Conservation (phyloP, 1,284 basidiomycete genomes). For the Leccinum glutinopallens region DNA sequence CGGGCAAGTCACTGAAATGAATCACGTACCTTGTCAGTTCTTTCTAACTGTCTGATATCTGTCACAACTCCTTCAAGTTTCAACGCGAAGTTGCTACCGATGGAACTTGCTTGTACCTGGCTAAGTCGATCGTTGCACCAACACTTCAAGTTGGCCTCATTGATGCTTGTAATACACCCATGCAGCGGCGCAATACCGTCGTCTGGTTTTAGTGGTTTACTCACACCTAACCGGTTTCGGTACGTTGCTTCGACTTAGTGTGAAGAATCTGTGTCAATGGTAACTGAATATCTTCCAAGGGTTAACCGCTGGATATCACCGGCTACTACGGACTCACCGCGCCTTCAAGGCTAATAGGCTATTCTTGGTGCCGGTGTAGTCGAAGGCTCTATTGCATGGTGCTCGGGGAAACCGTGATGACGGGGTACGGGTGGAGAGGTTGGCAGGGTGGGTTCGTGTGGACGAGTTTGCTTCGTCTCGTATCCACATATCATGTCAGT, state of each 20-base stretch:
- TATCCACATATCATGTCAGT: constrained; percentile 85
- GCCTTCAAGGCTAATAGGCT: constrained; percentile 84
- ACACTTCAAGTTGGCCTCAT: constrained; percentile 20
- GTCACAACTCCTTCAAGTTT: too few species aligned
- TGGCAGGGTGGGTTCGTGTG: constrained; percentile 81
- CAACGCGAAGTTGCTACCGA: too few species aligned
- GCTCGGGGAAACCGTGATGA: constrained; percentile 84
- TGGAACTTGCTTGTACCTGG: too few species aligned
- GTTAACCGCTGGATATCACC: constrained; percentile 80
- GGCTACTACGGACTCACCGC: constrained; percentile 81
- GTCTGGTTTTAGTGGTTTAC: constrained; percentile 68
- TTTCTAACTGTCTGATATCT: too few species aligned
- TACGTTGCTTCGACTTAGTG: constrained; percentile 27
- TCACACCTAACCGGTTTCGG: constrained; percentile 84
- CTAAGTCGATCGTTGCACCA: constrained; percentile 15
- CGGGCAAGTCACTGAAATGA: too few species aligned
- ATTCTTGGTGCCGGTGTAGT: constrained; percentile 82
- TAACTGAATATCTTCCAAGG: constrained; percentile 30
- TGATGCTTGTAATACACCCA: constrained; percentile 40
- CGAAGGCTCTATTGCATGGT: constrained; percentile 90
- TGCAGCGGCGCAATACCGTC: constrained; percentile 59
- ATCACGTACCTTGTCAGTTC: too few species aligned
- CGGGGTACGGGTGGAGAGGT: constrained; percentile 81
- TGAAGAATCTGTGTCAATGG: background rate
- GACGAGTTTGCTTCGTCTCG: constrained; percentile 74